phyloP scores from a whole-genome alignment of 805 yeast species.

The Hanseniaspora vineae region DNA sequence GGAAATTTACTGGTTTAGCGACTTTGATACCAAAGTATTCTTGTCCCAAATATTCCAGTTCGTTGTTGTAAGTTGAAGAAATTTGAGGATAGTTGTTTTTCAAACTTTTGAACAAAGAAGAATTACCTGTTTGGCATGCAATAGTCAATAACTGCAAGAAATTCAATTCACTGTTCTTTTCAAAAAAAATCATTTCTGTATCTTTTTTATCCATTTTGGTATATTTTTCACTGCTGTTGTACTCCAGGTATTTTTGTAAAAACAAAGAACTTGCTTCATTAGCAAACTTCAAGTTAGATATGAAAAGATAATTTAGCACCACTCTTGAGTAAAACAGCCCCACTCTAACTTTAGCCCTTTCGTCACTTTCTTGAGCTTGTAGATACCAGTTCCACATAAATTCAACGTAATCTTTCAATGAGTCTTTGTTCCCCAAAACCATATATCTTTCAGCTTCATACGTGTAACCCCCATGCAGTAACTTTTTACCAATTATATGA shows the following conservation, averaged over 20 bases:
- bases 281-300: conserved; percentile 55
- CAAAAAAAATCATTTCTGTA: conserved; percentile 26
- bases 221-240: conserved; percentile 11
- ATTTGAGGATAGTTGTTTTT: conserved; percentile 33
- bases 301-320: conserved; percentile 59
- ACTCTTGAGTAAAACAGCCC: conserved; percentile 38
- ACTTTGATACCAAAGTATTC: conserved; percentile 46
- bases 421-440: conserved; percentile 49
- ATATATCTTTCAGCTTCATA: conserved; percentile 65
- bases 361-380: conserved; percentile 15
- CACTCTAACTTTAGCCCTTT: conserved; percentile 16
- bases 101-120: conserved; percentile 42
- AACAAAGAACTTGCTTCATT: conserved; percentile 26
- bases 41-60: conserved; percentile 46
- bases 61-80: conserved; percentile 18
- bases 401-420: conserved; percentile 35
- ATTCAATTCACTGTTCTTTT: conserved; percentile 38
- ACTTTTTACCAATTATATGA: conserved; percentile 56
- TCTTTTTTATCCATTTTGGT: conserved; percentile 20
- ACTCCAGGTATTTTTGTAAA: conserved; percentile 21
- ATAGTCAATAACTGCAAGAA: conserved; percentile 55
- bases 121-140: conserved; percentile 41
- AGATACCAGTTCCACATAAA: conserved; percentile 34
- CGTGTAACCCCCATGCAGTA: conserved; percentile 36
- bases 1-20: conserved; percentile 39